Percentiles rank a stretch among this genome's conserved stretches.
Evolutionary conservation across 1,139 yeast genomes (phyloP).

Genomic region (Blastobotrys buckinghamii): DNA sequence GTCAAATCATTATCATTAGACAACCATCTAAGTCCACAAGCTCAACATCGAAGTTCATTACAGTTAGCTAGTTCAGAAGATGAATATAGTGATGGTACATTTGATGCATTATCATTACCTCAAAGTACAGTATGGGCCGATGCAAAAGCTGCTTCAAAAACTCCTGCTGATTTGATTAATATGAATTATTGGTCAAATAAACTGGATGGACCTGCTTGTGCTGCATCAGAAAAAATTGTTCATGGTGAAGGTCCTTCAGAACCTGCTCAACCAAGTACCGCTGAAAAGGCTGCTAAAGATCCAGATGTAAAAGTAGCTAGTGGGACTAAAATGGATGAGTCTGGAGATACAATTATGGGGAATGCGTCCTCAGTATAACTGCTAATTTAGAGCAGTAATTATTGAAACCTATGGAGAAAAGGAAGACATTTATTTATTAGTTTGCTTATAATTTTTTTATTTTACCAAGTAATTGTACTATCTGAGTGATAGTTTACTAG

Average conservation of each 20-base stretch:
- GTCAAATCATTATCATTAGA: not conserved
- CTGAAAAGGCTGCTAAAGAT: not conserved
- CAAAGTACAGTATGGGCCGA: not conserved
- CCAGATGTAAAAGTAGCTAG: not conserved
- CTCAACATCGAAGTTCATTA: not conserved
- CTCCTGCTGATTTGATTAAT: not conserved
- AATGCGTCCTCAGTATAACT: no score
- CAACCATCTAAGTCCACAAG: not conserved
- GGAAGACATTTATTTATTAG: no score
- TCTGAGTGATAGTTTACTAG: no score
- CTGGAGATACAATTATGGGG: no score
- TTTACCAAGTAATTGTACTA: no score
- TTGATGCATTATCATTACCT: not conserved
- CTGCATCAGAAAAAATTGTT: not conserved
- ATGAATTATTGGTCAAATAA: not conserved
- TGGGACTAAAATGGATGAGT: no score
- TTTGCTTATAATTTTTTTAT: no score
- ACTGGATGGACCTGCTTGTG: not conserved
- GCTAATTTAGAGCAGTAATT: no score
- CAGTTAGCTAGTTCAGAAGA: not conserved
- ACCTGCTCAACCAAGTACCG: not conserved
- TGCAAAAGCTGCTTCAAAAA: no score
- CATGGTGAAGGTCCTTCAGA: not conserved
- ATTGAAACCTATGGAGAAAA: no score
- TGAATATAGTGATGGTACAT: not conserved